Evolutionary conservation across 2,329 filamentous ascomycete species (phyloP).

Genomic region (Aotearoamyces nothofagi): DNA sequence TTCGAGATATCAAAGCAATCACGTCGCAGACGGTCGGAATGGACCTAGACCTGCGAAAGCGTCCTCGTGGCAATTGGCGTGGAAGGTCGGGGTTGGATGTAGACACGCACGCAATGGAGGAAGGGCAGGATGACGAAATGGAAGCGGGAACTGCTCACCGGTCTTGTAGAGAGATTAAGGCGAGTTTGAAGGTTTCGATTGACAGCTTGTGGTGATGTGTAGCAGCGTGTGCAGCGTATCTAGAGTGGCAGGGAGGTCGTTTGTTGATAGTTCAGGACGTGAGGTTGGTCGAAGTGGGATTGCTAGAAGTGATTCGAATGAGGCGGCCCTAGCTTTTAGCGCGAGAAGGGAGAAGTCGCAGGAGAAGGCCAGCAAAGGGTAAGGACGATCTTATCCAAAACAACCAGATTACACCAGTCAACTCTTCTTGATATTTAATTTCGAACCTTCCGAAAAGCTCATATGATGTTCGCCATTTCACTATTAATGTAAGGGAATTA

Average conservation of each 20-base stretch:
- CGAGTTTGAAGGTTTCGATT: constrained; percentile 4
- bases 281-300: neutral
- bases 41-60: too few relatives aligned
- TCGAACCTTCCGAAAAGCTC: too few relatives aligned
- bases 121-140: constrained; percentile 15
- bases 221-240: neutral
- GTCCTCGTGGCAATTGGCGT: neutral
- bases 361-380: too few relatives aligned
- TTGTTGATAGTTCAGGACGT: neutral
- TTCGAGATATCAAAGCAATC: too few relatives aligned
- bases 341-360: too few relatives aligned
- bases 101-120: constrained; percentile 6
- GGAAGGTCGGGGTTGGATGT: neutral
- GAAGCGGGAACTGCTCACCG: constrained; percentile 13
- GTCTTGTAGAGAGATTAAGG: constrained; percentile 5
- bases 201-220: constrained; percentile 1
- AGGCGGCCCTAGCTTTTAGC: neutral
- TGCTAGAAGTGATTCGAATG: neutral
- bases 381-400: too few relatives aligned
- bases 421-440: too few relatives aligned
- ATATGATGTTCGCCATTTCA: too few relatives aligned
- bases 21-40: too few relatives aligned
- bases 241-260: neutral
- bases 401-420: too few relatives aligned
- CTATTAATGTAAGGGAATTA: too few relatives aligned